Evolutionary conservation across 208 protist genomes (phyloP).

Genomic region (Giardia muris): DNA sequence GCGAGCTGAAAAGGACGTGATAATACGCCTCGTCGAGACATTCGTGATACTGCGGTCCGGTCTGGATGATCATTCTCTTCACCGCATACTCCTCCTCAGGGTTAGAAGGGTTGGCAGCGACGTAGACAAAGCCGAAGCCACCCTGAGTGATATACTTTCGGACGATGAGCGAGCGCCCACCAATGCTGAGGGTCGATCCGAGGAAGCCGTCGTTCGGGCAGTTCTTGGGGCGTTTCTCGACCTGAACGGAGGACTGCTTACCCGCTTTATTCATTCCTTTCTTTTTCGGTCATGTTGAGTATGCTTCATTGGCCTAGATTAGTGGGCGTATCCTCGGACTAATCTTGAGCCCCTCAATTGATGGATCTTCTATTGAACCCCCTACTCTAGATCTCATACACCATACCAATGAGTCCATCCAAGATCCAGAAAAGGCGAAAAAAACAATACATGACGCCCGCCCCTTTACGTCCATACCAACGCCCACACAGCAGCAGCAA

Average conservation of each 20-base stretch:
- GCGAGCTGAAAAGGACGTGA: neutral
- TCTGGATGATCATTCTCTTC: neutral
- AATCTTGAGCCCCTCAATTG: no score
- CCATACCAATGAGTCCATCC: no score
- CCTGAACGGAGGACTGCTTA: neutral
- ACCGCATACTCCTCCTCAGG: neutral
- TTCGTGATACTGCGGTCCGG: neutral
- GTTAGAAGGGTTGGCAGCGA: neutral
- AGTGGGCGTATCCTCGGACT: no score
- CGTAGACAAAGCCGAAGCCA: neutral
- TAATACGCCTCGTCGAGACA: neutral
- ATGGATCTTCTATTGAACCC: no score
- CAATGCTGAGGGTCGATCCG: neutral
- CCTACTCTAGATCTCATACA: no score
- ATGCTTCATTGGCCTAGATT: neutral
- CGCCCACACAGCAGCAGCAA: neutral
- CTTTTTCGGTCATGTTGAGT: neutral
- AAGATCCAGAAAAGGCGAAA: neutral
- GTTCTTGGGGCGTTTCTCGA: neutral
- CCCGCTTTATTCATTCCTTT: neutral
- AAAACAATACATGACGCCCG: neutral
- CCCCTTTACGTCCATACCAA: neutral
- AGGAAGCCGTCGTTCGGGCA: neutral
- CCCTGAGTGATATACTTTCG: conserved; percentile 5
- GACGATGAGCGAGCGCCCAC: neutral